Conservation (phyloP, 805 yeast species). For the Tetrapisispora nanseiensis region DNA sequence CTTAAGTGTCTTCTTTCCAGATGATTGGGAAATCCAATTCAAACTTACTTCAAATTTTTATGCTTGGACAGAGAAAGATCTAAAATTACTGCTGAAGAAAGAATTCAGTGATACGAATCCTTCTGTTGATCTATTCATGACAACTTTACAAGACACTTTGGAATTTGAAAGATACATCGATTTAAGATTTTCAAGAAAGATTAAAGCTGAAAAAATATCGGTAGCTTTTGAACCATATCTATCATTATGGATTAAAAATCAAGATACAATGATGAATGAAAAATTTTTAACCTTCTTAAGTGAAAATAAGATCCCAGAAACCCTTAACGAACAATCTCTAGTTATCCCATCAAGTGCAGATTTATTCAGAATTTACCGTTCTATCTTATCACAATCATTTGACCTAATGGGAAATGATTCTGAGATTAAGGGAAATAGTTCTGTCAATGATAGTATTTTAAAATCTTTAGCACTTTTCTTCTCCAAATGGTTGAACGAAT, state of each 20-base stretch:
- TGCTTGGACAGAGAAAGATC: slow-evolving; percentile 56
- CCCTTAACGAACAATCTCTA: slow-evolving; percentile 40
- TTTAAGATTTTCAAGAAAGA: slow-evolving; percentile 44
- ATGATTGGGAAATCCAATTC: slow-evolving; percentile 59
- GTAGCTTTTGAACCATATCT: slow-evolving; percentile 78
- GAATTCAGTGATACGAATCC: slow-evolving; percentile 28
- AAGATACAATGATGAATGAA: slow-evolving; percentile 51
- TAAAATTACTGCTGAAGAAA: slow-evolving; percentile 42
- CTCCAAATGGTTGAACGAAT: slow-evolving; percentile 53
- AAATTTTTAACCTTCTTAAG: slow-evolving; percentile 59
- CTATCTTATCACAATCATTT: slow-evolving; percentile 58
- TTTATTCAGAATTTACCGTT: slow-evolving; percentile 67
- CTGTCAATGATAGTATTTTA: slow-evolving; percentile 20
- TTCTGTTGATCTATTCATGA: slow-evolving; percentile 57
- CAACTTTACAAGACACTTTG: slow-evolving; percentile 61
- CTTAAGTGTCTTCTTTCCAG: slow-evolving; percentile 50
- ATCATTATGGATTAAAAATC: slow-evolving; percentile 77
- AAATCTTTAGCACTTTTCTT: slow-evolving; percentile 48
- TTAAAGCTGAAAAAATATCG: slow-evolving; percentile 39
- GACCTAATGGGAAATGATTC: slow-evolving; percentile 34
- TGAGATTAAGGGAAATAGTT: slow-evolving; percentile 18
- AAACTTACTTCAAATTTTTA: slow-evolving; percentile 57
- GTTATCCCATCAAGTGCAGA: slow-evolving; percentile 85
- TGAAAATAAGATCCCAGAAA: slow-evolving; percentile 43
- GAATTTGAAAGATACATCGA: slow-evolving; percentile 75